Conservation (phyloP, 2,329 filamentous ascomycete species). For the Penicillium sclerotiorum region DNA sequence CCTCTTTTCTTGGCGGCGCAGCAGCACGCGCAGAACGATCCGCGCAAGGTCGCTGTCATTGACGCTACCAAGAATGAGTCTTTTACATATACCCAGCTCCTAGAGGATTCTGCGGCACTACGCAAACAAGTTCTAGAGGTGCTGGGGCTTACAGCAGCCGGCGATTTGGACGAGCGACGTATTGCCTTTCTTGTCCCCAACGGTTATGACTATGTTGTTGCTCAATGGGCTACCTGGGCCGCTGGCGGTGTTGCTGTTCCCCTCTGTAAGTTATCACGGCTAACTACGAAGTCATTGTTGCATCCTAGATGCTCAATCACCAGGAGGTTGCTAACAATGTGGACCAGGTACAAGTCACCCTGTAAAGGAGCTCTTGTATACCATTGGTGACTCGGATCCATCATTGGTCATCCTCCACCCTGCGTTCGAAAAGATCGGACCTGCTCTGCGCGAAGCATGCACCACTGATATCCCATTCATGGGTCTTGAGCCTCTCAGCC, state of each 20-base stretch:
- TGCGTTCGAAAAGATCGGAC: constrained; percentile 38
- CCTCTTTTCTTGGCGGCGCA: constrained; percentile 44
- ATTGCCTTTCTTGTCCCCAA: constrained; percentile 44
- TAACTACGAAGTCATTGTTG: neutral
- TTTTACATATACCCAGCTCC: constrained; percentile 45
- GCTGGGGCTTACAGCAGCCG: constrained; percentile 25
- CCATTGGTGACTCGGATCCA: constrained; percentile 46
- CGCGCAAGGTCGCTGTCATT: constrained; percentile 42
- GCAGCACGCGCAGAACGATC: constrained; percentile 35
- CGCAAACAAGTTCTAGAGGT: constrained; percentile 40
- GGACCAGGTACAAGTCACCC: constrained; percentile 44
- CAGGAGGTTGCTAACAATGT: constrained; percentile 6
- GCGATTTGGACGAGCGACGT: constrained; percentile 41
- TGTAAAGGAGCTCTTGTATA: constrained; percentile 45
- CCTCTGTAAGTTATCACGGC: constrained; percentile 37
- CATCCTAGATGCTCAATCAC: too few relatives aligned
- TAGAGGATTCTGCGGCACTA: constrained; percentile 41
- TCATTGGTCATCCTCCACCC: constrained; percentile 46
- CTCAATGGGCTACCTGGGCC: constrained; percentile 49
- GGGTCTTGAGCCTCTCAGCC: constrained; percentile 29
- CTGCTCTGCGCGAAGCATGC: constrained; percentile 33
- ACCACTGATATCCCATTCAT: constrained; percentile 35
- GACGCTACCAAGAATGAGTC: constrained; percentile 41
- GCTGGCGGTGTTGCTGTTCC: constrained; percentile 48
- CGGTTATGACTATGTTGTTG: constrained; percentile 47